Percentiles rank a stretch among this genome's conserved stretches.
These are phyloP conservation scores for Rhynchosporium agropyri DNA, from an alignment of 2,329 filamentous ascomycete species.

Conservation along the genomic window DNA sequence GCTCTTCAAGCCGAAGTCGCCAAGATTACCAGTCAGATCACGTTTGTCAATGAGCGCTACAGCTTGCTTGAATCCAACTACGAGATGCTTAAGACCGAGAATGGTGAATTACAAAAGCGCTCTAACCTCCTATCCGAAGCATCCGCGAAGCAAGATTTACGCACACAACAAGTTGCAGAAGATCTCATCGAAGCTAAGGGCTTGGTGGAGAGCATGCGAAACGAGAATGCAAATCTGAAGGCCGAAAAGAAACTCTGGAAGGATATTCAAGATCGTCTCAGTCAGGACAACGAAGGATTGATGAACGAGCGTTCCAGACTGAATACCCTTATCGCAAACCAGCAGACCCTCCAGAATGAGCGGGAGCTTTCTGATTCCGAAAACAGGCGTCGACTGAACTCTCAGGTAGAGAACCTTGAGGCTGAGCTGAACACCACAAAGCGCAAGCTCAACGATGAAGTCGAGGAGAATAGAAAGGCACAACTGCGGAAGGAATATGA, in stretches of 20 bases:
- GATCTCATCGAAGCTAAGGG: conserved; percentile 87
- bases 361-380: conserved; percentile 84
- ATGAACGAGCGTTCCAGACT: conserved; percentile 83
- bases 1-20: conserved; percentile 81
- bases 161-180: conserved; percentile 88
- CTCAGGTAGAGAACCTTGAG: conserved; percentile 77
- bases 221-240: conserved; percentile 89
- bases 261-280: conserved; percentile 85
- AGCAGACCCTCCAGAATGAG: conserved; percentile 91
- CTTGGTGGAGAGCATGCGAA: conserved; percentile 81
- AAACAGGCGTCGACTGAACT: conserved; percentile 75
- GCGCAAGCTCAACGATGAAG: conserved; percentile 79
- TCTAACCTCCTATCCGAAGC: conserved; percentile 76
- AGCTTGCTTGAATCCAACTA: conserved; percentile 91
- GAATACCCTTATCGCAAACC: conserved; percentile 78
- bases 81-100: conserved; percentile 79
- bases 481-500: conserved; percentile 88
- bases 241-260: conserved; percentile 95
- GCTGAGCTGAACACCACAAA: conserved; percentile 77
- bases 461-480: conserved; percentile 82
- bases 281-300: conserved; percentile 83
- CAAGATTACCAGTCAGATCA: conserved; percentile 77
- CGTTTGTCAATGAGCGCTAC: conserved; percentile 79
- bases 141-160: conserved; percentile 85
- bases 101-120: conserved; percentile 82